Base-by-base conservation (phyloP, 371 early-diverging fungal species). In the Lichtheimia ornata region DNA sequence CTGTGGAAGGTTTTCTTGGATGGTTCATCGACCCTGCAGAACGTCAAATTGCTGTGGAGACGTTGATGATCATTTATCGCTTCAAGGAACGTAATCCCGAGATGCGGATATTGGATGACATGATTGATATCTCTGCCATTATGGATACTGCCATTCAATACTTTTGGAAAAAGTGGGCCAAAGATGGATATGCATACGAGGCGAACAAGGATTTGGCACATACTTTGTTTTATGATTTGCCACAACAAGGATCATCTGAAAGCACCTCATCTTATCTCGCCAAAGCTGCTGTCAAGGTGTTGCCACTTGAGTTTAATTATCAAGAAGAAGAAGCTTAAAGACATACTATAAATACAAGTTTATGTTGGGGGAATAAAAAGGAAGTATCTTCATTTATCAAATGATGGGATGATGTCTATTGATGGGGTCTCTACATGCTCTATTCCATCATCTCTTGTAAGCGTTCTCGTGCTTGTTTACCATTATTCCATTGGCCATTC, bases 11-110 rank as follows among this genome's bases (percentile, higher is more conserved):
- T 51, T 86, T 91, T 57, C 72, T 93, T 64, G 85, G 82, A 9
- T 72, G 70, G 53, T 84, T 91, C 40, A 66, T 76, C 6, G 94
- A 95, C 58, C 93, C 95, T 5, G 95, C 94, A 11, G 93, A 94
- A 67, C 87, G 92, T 22, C 92, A 92, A 72, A 78, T 93, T 41
- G 90, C 89, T 0, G 88, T 90, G 0, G 92, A 92, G 62, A 80
- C 84, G 2, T 66, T 93, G 35, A 81, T 83, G 50, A 84, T 90
- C 40, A 83, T 93, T 28, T 80, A 86, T 43, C 76, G 84, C 44
- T 58, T 71, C 12, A 81, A 84, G 47, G 88, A 90, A 28, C 67
- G 85, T 5, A 83, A 89, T 44, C 88, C 90, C 0, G 84, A 87
- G 3, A 70, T 87, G 61, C 70, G 71, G 9, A 72, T 90, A 24